A percentile compares a stretch with the other conserved stretches of the same genome.
These are phyloP conservation scores for Rhexocercosporidium sp. DNA, from an alignment of 2,329 filamentous ascomycete species.

Conservation along the genomic window DNA sequence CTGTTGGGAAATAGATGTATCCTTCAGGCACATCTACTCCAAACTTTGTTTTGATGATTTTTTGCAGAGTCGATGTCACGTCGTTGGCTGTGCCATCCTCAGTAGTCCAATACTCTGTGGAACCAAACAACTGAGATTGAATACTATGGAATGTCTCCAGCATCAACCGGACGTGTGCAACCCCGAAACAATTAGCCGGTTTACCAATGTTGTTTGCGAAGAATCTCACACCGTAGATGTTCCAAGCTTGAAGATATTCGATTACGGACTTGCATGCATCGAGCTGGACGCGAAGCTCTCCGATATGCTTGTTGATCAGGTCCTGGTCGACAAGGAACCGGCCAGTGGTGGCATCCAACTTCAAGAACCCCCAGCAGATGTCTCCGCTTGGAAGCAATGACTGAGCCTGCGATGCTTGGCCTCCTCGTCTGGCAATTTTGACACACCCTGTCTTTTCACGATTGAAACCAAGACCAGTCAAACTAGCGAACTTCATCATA, in stretches of 20 bases:
- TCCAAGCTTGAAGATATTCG: constrained; percentile 63
- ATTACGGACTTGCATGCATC: constrained; percentile 58
- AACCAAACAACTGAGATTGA: constrained; percentile 53
- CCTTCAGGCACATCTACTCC: constrained; percentile 45
- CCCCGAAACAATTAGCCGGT: constrained; percentile 57
- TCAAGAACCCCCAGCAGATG: constrained; percentile 64
- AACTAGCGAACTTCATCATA: constrained; percentile 56
- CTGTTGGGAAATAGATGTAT: constrained; percentile 46
- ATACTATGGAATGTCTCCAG: constrained; percentile 56
- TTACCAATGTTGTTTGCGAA: constrained; percentile 61
- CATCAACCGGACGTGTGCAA: constrained; percentile 58
- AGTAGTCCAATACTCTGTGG: constrained; percentile 26
- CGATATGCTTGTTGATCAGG: constrained; percentile 59
- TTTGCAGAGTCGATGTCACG: constrained; percentile 54
- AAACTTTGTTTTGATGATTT: constrained; percentile 56
- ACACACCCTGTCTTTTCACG: constrained; percentile 60
- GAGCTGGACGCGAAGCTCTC: constrained; percentile 60
- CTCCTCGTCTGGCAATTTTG: constrained; percentile 41
- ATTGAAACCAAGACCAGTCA: constrained; percentile 63
- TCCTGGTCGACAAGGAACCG: constrained; percentile 58
- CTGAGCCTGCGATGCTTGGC: constrained; percentile 16
- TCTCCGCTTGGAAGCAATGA: constrained; percentile 53
- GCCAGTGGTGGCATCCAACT: constrained; percentile 51
- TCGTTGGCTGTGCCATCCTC: constrained; percentile 34
- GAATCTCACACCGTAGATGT: constrained; percentile 60